Conservation (phyloP, 202 grass and related monocot genomes). For the Schoenoplectus triqueter region DNA sequence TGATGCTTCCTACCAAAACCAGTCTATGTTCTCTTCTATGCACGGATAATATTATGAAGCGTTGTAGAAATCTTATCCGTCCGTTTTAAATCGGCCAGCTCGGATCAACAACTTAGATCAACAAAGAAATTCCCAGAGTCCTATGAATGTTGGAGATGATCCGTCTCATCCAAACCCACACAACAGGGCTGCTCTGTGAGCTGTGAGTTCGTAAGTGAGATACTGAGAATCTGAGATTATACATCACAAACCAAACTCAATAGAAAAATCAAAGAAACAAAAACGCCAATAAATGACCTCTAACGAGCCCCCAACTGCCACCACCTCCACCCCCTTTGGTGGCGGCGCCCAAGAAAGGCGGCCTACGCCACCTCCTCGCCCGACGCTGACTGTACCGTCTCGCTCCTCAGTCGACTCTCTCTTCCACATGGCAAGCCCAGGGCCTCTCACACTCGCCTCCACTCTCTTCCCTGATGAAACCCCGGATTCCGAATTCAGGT, state of each 20-base stretch:
- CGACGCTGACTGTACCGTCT: constrained; percentile 55
- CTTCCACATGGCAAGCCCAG: constrained; percentile 54
- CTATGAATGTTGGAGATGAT: neutral
- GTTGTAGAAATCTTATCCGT: neutral
- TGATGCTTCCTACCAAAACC: neutral
- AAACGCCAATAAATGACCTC: constrained; percentile 30
- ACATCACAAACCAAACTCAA: constrained; percentile 28
- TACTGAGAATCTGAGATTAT: neutral
- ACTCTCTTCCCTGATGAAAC: constrained; percentile 59
- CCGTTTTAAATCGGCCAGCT: neutral
- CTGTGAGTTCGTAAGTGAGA: neutral
- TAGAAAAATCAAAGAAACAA: neutral
- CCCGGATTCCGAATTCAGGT: constrained; percentile 64
- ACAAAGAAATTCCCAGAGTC: neutral
- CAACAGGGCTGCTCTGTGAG: neutral
- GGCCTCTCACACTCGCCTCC: constrained; percentile 63
- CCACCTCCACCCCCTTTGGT: constrained; percentile 20
- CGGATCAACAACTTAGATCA: neutral
- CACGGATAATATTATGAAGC: neutral
- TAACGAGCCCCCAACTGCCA: constrained; percentile 13
- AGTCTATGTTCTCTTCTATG: neutral
- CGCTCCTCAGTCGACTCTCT: constrained; percentile 52
- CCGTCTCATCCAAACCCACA: neutral
- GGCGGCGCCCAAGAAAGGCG: constrained; percentile 35
- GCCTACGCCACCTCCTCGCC: constrained; percentile 35